Evolutionary conservation across 2,329 filamentous ascomycete species (phyloP).

Genomic region (Paraphaeosphaeria sporulosa): DNA sequence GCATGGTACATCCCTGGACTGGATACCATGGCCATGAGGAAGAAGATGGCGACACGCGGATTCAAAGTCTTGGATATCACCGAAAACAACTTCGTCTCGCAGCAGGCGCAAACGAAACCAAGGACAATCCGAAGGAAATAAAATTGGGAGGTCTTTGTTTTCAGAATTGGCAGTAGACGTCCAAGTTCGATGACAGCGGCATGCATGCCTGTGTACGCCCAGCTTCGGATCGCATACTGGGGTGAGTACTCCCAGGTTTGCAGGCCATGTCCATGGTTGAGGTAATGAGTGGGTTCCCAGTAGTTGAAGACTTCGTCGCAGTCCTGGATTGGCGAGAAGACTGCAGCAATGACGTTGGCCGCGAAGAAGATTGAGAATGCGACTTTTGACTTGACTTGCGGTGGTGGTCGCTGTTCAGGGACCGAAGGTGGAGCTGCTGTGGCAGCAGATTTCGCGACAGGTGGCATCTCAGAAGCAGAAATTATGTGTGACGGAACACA

Average conservation of each 20-base stretch:
- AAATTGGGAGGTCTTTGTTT: constrained; percentile 71
- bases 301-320: constrained; percentile 99
- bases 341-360: constrained; percentile 77
- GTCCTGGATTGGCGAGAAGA: constrained; percentile 91
- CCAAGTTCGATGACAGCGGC: constrained; percentile 73
- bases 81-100: constrained; percentile 82
- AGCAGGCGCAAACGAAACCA: constrained; percentile 78
- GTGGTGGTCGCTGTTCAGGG: constrained; percentile 40
- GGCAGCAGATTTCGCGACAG: constrained; percentile 1
- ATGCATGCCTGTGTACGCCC: constrained; percentile 87
- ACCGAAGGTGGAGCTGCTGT: not conserved
- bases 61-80: constrained; percentile 79
- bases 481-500: not conserved
- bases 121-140: constrained; percentile 83
- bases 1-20: constrained; percentile 95
- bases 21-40: constrained; percentile 76
- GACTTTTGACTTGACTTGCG: constrained; percentile 69
- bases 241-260: constrained; percentile 99
- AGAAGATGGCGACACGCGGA: constrained; percentile 83
- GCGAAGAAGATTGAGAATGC: constrained; percentile 83
- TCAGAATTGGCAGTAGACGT: constrained; percentile 57
- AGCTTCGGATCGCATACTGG: constrained; percentile 92
- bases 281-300: constrained; percentile 96
- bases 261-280: constrained; percentile 88
- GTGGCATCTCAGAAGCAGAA: constrained; percentile 4